A percentile compares a stretch with the other conserved stretches of the same genome.
These are phyloP conservation scores for Vigna trinervia DNA, from an alignment of 306 rosid species.

Conservation along the genomic window DNA sequence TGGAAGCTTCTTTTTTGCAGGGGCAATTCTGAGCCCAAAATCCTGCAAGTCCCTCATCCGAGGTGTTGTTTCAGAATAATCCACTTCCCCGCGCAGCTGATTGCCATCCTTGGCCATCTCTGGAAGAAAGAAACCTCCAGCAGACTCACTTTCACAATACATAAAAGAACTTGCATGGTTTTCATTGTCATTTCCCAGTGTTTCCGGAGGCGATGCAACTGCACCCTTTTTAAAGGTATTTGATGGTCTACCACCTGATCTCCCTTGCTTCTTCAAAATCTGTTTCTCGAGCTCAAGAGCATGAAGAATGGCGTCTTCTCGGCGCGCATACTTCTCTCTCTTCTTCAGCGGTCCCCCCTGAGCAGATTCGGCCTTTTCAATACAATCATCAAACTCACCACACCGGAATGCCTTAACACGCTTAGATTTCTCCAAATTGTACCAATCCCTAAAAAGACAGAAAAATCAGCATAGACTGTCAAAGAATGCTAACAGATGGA, in stretches of 20 bases:
- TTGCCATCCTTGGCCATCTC: slow-evolving; percentile 48
- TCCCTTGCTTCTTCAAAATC: slow-evolving; percentile 60
- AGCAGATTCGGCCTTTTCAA: slow-evolving; percentile 81
- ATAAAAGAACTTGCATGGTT: slow-evolving; percentile 37
- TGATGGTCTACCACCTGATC: slow-evolving; percentile 50
- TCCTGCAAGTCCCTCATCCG: slow-evolving; percentile 82
- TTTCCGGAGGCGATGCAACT: slow-evolving; percentile 45
- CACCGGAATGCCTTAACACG: slow-evolving; percentile 94
- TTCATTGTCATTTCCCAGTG: slow-evolving; percentile 49
- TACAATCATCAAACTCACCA: slow-evolving; percentile 95
- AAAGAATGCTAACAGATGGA: neutral
- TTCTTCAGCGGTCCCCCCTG: slow-evolving; percentile 87
- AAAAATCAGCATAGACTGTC: neutral
- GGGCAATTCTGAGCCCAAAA: slow-evolving; percentile 59
- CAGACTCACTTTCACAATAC: slow-evolving; percentile 37
- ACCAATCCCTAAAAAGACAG: slow-evolving; percentile 73
- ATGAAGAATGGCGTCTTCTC: slow-evolving; percentile 96
- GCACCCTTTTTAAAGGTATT: slow-evolving; percentile 51
- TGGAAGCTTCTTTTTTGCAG: slow-evolving; percentile 54
- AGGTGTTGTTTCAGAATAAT: slow-evolving; percentile 56
- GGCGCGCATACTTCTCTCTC: slow-evolving; percentile 92
- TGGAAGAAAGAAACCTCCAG: slow-evolving; percentile 45
- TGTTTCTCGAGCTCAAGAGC: slow-evolving; percentile 93
- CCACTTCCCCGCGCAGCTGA: slow-evolving; percentile 60
- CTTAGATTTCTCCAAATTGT: slow-evolving; percentile 96